Evolutionary conservation across 192 early-diverging fungal genomes (phyloP), one percentile per base, ranked within the genome.

Genomic region (Umbelopsis isabellina): DNA sequence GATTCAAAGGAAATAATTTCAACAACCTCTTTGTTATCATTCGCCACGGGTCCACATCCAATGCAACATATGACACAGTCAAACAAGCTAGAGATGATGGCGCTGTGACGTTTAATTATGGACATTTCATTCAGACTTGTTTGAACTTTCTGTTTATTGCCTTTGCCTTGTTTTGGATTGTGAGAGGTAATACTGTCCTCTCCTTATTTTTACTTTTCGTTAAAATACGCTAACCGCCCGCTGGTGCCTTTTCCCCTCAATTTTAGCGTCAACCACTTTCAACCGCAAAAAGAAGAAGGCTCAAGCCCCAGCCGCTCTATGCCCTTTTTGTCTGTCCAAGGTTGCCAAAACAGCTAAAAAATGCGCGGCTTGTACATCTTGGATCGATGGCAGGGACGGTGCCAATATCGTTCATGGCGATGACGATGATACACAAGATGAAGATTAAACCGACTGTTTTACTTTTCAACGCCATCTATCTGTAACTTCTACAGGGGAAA

Each of bases 111-210:
- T 81, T 78, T 70, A 86, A 85, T 70, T 88, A 79, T 68, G 89
- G 89, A 20, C 83, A 86, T 49, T 91, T 91, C 61, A 64, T 91
- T 64, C 82, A 89, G 49, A 75, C 76, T 49, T 58, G 87, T 70
- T 77, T 91, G 80, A 91, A 88, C 78, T 91, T 91, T 48, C 66
- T 91, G 69, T 81, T 91, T 46, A 79, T 90, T 49, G 70, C 82
- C 45, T 51, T 76, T 64, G 80, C 81, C 51, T 75, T 91, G 68
- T 91, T 86, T 74, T 50, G 89, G 35, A 80, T 91, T 21, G 82
- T 91, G 13, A 89, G 89, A 71, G 52, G 75, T 78, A 71, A 20
- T 22, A 4, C 37, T 5, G 2, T 1, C 37, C 37, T 5, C 37
- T 5, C 37, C 10, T 0, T 6, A 2, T 41, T 41, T 9, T 41